Percentiles rank a stretch among this genome's conserved stretches.
Evolutionary conservation across 495 filamentous ascomycete species (phyloP).

Genomic region (Lasiosphaeria ovina): DNA sequence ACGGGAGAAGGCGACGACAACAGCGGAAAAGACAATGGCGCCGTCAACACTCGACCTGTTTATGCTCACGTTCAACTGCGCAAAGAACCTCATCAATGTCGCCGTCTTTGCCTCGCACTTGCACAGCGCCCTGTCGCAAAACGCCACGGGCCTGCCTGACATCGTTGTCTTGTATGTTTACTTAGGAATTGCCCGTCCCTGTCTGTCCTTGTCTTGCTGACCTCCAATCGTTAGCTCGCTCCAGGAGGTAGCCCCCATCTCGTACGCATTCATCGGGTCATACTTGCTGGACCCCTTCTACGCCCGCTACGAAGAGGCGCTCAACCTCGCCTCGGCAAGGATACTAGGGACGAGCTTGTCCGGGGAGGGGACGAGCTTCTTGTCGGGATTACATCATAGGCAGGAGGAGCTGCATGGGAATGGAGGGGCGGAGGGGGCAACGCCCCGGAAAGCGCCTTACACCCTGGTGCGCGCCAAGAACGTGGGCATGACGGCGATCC

Average conservation of each 20-base stretch:
- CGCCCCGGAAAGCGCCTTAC: conserved; percentile 32
- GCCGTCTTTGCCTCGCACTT: conserved; percentile 67
- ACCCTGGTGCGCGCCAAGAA: conserved; percentile 57
- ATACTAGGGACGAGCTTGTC: conserved; percentile 20
- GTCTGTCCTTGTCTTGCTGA: not conserved
- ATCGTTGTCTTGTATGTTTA: conserved; percentile 59
- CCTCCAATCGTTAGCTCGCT: conserved; percentile 52
- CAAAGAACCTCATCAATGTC: conserved; percentile 60
- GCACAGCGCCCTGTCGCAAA: conserved; percentile 62
- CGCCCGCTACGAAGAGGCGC: conserved; percentile 60
- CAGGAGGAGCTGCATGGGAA: no score
- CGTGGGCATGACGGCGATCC: conserved; percentile 83
- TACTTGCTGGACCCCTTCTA: conserved; percentile 76
- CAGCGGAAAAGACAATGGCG: conserved; percentile 22
- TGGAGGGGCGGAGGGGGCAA: not conserved
- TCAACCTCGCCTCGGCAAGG: conserved; percentile 60
- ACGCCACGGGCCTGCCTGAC: conserved; percentile 55
- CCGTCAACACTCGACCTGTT: conserved; percentile 55
- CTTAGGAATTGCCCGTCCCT: not conserved
- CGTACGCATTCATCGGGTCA: conserved; percentile 82
- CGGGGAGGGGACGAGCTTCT: no score
- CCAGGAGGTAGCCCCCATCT: conserved; percentile 86
- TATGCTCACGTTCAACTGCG: conserved; percentile 90
- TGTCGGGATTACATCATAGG: no score
- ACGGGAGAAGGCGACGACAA: not conserved